Conservation (phyloP, 1,284 basidiomycete genomes). For the Amylostereum chailletii region DNA sequence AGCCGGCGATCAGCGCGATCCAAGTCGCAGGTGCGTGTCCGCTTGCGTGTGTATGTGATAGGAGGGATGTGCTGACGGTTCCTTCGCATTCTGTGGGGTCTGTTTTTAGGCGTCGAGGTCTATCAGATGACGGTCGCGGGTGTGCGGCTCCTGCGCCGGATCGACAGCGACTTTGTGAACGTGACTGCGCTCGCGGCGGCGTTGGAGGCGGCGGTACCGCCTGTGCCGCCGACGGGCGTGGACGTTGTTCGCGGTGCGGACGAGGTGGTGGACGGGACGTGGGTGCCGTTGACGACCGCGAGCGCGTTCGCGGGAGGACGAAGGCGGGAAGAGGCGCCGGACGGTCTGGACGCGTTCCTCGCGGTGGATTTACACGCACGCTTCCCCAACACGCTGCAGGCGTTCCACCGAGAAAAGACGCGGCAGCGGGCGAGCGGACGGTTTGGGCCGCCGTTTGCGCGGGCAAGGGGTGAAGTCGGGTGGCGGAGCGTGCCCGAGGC, state of each 20-base stretch:
- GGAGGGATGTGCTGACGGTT: neutral
- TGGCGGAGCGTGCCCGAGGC: slow-evolving; percentile 15
- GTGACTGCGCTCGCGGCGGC: slow-evolving; percentile 46
- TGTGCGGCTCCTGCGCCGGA: slow-evolving; percentile 48
- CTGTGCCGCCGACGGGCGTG: slow-evolving; percentile 25
- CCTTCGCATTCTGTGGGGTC: neutral
- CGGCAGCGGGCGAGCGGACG: slow-evolving; percentile 36
- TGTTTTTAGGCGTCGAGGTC: slow-evolving; percentile 51
- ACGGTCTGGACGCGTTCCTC: slow-evolving; percentile 41
- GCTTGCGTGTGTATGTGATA: neutral
- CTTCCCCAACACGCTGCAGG: slow-evolving; percentile 49
- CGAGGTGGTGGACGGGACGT: slow-evolving; percentile 48
- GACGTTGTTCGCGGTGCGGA: slow-evolving; percentile 34
- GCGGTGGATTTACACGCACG: slow-evolving; percentile 48
- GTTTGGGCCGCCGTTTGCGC: slow-evolving; percentile 49
- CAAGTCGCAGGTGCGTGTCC: slow-evolving; percentile 51
- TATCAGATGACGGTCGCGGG: slow-evolving; percentile 55
- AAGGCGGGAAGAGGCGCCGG: slow-evolving; percentile 20
- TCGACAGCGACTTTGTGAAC: slow-evolving; percentile 70
- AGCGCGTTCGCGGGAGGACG: slow-evolving; percentile 40
- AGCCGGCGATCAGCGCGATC: slow-evolving; percentile 51
- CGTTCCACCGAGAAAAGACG: slow-evolving; percentile 38
- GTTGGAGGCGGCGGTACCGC: slow-evolving; percentile 28
- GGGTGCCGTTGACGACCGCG: slow-evolving; percentile 55
- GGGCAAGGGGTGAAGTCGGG: slow-evolving; percentile 33